Base-by-base conservation (phyloP, 305 asterid species). In the Plantago lanceolata region DNA sequence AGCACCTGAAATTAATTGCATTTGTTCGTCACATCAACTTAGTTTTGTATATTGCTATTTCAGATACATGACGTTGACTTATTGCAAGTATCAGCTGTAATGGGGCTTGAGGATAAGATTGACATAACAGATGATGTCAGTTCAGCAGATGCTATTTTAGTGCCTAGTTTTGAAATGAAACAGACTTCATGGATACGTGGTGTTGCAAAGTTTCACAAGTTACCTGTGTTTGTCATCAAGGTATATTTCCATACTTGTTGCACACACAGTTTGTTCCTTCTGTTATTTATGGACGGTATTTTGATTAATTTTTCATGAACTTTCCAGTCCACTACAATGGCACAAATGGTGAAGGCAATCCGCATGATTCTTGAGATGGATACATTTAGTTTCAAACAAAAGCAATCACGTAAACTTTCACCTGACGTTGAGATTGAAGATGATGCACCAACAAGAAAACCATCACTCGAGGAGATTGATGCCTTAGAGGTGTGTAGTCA, bases 381-480 rank as follows among this genome's bases (percentile, higher is more conserved):
- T 69, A 78, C 85, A 1, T 73, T 81, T 70, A 78, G 86, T 73
- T 73, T 81, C 7, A 57, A 51, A 20, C 76, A 71, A 54, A 76
- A 77, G 68, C 83, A 76, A 55, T 75, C 83, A 14, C 71, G 67
- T 35, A 75, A 53, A 74, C 61, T 71, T 70, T 73, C 85, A 31
- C 63, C 56, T 5, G 88, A 83, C 64, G 85, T 87, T 54, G 92
- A 89, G 82, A 78, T 90, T 68, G 88, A 84, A 80, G 96, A 87
- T 40, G 99, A 89, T 65, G 92, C 85, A 17, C 99, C 99, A 29
- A 76, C 73, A 66, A 73, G 90, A 73, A 87, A 86, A 65, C 96
- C 96, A 47, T 89, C 97, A 16, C 69, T 93, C 47, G 99, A 93
- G 84, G 99, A 93, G 85, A 89, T 93, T 16, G 99, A 93, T 72